These are phyloP conservation scores for Plasmodium blacklocki DNA, from an alignment of 169 alveolate genomes.

Conservation along the genomic window DNA sequence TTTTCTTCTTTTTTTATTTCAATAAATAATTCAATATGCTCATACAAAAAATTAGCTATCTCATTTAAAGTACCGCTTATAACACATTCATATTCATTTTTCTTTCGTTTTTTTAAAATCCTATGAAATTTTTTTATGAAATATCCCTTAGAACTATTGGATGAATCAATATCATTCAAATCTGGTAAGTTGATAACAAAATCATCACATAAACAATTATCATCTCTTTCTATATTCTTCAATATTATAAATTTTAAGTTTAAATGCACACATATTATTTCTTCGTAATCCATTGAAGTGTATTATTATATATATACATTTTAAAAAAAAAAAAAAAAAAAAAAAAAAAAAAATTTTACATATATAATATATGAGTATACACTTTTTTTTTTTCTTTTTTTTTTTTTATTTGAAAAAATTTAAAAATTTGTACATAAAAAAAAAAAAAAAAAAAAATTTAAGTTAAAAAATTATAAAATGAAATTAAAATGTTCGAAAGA, in stretches of 20 bases:
- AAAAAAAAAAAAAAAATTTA: not conserved
- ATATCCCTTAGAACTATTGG: slow-evolving; percentile 38
- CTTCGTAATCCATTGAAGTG: slow-evolving; percentile 55
- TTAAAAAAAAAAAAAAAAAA: slow-evolving; percentile 4
- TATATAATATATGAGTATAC: too few species aligned
- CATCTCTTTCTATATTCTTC: slow-evolving; percentile 50
- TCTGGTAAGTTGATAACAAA: slow-evolving; percentile 39
- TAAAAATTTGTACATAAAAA: not conserved
- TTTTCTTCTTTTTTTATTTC: slow-evolving; percentile 24
- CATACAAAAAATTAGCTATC: slow-evolving; percentile 41
- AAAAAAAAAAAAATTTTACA: not conserved
- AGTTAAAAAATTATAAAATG: too few species aligned
- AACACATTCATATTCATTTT: slow-evolving; percentile 70
- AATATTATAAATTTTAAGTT: slow-evolving; percentile 45
- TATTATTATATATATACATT: not conserved
- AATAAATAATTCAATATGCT: slow-evolving; percentile 39
- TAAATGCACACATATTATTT: slow-evolving; percentile 53
- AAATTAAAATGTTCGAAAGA: too few species aligned
- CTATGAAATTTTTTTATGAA: slow-evolving; percentile 43
- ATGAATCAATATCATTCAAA: slow-evolving; percentile 45
- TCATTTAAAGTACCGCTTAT: slow-evolving; percentile 61
- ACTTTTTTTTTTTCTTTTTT: not conserved
- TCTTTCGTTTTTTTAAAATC: slow-evolving; percentile 28
- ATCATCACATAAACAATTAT: slow-evolving; percentile 39
- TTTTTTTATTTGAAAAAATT: not conserved